These are phyloP conservation scores for Wallacemonas sp. DNA, from an alignment of 208 protist species.

Conservation along the genomic window DNA sequence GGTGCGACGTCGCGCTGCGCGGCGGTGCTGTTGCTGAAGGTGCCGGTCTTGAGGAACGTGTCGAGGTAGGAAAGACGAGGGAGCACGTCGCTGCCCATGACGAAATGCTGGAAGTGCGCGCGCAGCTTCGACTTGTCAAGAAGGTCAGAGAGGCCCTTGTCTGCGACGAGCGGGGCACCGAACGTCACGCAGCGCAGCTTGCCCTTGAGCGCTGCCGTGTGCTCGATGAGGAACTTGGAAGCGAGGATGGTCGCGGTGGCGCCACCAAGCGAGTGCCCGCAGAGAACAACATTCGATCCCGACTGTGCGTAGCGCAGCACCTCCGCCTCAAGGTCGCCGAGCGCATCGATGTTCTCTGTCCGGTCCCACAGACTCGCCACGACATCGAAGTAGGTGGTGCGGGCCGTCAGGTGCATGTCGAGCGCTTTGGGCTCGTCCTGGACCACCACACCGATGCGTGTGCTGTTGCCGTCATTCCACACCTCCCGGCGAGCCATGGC, in stretches of 20 bases:
- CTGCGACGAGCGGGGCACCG: constrained; percentile 35
- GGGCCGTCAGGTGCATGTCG: not conserved
- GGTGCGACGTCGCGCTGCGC: not conserved
- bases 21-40: constrained; percentile 15
- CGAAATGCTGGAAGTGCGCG: constrained; percentile 35
- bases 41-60: constrained; percentile 22
- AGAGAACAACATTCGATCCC: constrained; percentile 34
- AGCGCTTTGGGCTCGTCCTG: constrained; percentile 2
- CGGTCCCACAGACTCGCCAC: constrained; percentile 13
- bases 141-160: constrained; percentile 19
- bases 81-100: constrained; percentile 42
- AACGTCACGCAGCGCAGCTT: constrained; percentile 45
- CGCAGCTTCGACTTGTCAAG: not conserved
- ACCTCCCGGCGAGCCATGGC: constrained; percentile 24
- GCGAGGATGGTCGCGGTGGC: constrained; percentile 24
- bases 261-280: constrained; percentile 43
- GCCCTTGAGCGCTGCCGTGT: constrained; percentile 19
- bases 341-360: constrained; percentile 12
- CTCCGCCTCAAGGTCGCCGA: constrained; percentile 10
- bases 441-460: constrained; percentile 21
- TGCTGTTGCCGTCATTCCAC: constrained; percentile 15
- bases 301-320: constrained; percentile 21
- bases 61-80: constrained; percentile 30
- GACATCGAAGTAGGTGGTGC: constrained; percentile 13
- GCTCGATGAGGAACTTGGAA: constrained; percentile 29